Conservation (phyloP, 1,139 yeast genomes). For the Saccharomyces hybrid region DNA sequence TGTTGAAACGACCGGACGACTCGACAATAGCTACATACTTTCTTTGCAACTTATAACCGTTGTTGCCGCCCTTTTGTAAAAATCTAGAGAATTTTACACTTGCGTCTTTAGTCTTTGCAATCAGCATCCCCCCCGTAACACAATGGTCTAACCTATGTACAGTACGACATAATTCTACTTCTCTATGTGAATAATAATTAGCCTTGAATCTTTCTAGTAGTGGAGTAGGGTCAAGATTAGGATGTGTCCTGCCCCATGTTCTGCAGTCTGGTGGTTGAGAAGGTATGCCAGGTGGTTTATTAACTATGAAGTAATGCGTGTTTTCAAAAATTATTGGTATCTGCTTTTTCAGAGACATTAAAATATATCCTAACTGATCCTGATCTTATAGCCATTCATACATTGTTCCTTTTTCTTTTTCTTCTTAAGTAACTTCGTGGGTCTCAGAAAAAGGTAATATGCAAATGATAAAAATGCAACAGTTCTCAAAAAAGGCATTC, state of each 20-base stretch:
- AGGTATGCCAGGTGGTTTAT: conserved; percentile 23
- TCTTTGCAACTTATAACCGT: conserved; percentile 29
- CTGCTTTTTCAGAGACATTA: neutral
- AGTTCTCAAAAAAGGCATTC: neutral
- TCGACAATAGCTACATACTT: conserved; percentile 25
- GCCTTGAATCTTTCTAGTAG: conserved; percentile 14
- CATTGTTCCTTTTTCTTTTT: neutral
- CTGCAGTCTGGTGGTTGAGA: conserved; percentile 20
- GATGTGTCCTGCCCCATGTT: conserved; percentile 9
- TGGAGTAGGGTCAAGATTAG: conserved; percentile 10
- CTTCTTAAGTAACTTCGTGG: neutral
- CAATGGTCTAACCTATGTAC: conserved; percentile 34
- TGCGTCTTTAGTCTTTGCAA: conserved; percentile 29
- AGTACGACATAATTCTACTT: conserved; percentile 16
- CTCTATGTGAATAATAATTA: conserved; percentile 1
- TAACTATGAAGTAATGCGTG: conserved; percentile 21
- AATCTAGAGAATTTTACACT: conserved; percentile 31
- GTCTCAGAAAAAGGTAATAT: neutral
- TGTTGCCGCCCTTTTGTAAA: conserved; percentile 29
- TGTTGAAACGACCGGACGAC: neutral
- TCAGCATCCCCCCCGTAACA: conserved; percentile 36
- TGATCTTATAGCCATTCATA: neutral
- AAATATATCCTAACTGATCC: neutral
- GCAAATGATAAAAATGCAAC: neutral
- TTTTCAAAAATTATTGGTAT: conserved; percentile 13